Evolutionary conservation across 331 rosid genomes (phyloP).

Genomic region (Telfairia occidentalis): DNA sequence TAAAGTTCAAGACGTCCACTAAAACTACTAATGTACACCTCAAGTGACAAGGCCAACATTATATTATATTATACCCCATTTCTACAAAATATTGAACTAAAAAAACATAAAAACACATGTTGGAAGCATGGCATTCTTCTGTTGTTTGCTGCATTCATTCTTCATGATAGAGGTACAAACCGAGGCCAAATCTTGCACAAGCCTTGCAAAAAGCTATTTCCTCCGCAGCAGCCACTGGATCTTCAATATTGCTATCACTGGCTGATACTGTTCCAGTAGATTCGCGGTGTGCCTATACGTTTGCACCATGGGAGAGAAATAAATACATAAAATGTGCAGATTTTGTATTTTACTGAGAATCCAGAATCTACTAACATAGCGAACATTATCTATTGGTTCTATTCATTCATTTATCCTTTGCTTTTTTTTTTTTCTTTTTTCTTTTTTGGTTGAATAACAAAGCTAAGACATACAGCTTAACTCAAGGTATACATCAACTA

Average conservation of each 20-base stretch:
- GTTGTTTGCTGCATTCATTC: slow-evolving; percentile 23
- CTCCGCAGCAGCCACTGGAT: slow-evolving; percentile 96
- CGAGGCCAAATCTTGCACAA: slow-evolving; percentile 89
- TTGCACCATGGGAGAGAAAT: background rate
- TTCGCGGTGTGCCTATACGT: slow-evolving; percentile 72
- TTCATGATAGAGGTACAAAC: slow-evolving; percentile 76
- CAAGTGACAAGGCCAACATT: background rate
- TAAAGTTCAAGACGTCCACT: background rate
- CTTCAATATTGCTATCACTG: slow-evolving; percentile 27
- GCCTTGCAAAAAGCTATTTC: slow-evolving; percentile 89
- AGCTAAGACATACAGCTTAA: too few species aligned
- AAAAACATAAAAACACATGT: background rate
- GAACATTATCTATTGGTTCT: background rate
- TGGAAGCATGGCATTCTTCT: background rate
- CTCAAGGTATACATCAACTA: background rate
- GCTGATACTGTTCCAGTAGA: slow-evolving; percentile 73
- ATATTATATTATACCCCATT: background rate
- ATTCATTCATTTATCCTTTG: background rate
- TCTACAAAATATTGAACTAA: slow-evolving; percentile 1
- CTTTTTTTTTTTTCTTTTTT: too few species aligned
- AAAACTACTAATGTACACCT: background rate
- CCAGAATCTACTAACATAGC: too few species aligned
- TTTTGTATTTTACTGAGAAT: background rate
- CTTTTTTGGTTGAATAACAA: too few species aligned
- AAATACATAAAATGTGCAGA: background rate